phyloP scores from a whole-genome alignment of 2,329 filamentous ascomycete genomes.

The Apiospora arundinis region DNA sequence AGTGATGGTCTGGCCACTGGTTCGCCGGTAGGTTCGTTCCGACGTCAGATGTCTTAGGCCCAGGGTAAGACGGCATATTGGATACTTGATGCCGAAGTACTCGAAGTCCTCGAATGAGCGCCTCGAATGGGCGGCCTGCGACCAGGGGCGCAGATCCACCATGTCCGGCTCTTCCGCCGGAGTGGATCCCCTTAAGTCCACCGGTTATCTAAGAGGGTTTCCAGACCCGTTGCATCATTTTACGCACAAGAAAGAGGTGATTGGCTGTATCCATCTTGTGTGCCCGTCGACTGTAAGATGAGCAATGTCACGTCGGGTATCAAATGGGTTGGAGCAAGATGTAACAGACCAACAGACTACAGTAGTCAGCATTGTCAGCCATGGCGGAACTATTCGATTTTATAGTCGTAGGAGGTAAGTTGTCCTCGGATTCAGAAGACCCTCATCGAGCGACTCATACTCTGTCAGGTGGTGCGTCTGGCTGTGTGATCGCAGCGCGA shows the following conservation, averaged over 20 bases:
- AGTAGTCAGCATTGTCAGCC: too few relatives aligned
- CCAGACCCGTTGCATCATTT: not conserved
- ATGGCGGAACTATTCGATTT: constrained; percentile 28
- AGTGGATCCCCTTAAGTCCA: not conserved
- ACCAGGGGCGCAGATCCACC: not conserved
- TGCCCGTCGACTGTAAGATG: not conserved
- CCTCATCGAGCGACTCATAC: not conserved
- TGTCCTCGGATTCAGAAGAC: not conserved
- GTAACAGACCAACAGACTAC: not conserved
- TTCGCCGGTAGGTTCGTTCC: not conserved
- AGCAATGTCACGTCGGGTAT: not conserved
- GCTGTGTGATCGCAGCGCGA: constrained; percentile 54
- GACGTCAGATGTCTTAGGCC: not conserved
- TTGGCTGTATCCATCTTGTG: not conserved
- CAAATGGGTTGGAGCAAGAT: too few relatives aligned
- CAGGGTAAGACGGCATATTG: not conserved
- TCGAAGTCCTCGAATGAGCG: not conserved
- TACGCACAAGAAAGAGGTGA: not conserved
- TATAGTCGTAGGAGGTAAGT: constrained; percentile 30
- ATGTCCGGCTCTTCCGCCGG: not conserved
- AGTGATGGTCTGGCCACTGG: not conserved
- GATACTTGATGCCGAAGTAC: not conserved
- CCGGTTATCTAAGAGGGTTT: not conserved
- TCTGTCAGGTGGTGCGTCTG: constrained; percentile 57
- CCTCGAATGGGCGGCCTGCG: not conserved